phyloP scores from a whole-genome alignment of 306 rosid species.

The Crotalaria pallida region DNA sequence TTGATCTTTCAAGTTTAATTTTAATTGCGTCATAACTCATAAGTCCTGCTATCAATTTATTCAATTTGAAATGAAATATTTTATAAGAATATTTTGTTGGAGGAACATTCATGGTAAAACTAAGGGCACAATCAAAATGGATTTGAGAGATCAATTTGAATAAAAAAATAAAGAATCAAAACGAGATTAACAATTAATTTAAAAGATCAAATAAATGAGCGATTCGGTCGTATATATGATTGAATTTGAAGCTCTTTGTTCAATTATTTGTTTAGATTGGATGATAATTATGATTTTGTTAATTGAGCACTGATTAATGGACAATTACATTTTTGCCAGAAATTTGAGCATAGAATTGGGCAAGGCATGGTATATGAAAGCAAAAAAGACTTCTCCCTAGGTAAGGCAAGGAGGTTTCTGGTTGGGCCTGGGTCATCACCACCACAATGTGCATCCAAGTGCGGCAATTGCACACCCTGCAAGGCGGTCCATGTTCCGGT shows the following conservation, averaged over 20 bases:
- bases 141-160: no score
- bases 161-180: no score
- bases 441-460: slow-evolving; percentile 70
- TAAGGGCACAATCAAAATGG: no score
- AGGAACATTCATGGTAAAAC: no score
- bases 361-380: neutral
- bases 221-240: no score
- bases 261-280: neutral
- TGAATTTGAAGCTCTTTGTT: neutral
- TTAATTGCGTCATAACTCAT: no score
- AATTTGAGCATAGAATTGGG: neutral
- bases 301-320: neutral
- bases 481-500: slow-evolving; percentile 79
- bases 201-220: no score
- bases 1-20: no score
- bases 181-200: no score
- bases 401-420: slow-evolving; percentile 45
- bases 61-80: no score
- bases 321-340: slow-evolving; percentile 1
- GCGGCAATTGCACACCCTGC: slow-evolving; percentile 78
- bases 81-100: no score
- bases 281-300: neutral
- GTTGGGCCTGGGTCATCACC: slow-evolving; percentile 81
- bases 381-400: neutral
- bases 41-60: no score